Percentiles rank a stretch among this genome's conserved stretches.
Conservation (phyloP, 2,329 filamentous ascomycete genomes). For the Cercospora zeina region DNA sequence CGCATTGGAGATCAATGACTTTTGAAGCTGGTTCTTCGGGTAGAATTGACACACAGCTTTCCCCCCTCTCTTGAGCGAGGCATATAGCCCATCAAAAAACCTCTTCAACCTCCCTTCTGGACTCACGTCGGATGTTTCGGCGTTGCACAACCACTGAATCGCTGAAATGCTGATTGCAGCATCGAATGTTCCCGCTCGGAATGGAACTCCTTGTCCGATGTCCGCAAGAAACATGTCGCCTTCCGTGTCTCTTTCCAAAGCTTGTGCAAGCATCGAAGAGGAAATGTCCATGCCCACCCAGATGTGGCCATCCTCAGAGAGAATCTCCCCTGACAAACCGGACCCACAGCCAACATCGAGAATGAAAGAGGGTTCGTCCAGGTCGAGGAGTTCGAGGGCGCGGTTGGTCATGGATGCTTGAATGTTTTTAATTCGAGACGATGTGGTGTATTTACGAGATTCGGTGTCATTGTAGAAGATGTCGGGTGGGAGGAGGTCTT, state of each 20-base stretch:
- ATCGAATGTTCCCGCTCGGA: slow-evolving; percentile 88
- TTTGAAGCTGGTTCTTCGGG: slow-evolving; percentile 89
- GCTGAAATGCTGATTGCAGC: slow-evolving; percentile 93
- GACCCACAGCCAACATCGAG: slow-evolving; percentile 97
- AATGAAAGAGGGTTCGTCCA: slow-evolving; percentile 77
- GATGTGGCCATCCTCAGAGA: slow-evolving; percentile 83
- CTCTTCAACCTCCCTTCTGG: slow-evolving; percentile 74
- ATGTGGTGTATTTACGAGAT: slow-evolving; percentile 96
- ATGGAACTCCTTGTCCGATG: slow-evolving; percentile 92
- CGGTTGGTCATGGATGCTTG: slow-evolving; percentile 93
- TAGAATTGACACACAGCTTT: slow-evolving; percentile 97
- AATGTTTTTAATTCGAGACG: slow-evolving; percentile 91
- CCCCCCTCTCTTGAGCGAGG: slow-evolving; percentile 76
- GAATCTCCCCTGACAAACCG: slow-evolving; percentile 89
- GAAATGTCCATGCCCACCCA: slow-evolving; percentile 99
- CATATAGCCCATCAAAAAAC: slow-evolving; percentile 93
- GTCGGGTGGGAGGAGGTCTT: slow-evolving; percentile 92
- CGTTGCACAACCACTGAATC: slow-evolving; percentile 98
- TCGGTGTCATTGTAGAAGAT: slow-evolving; percentile 96
- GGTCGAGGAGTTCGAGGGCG: slow-evolving; percentile 85
- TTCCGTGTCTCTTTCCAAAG: slow-evolving; percentile 85
- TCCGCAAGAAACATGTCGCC: slow-evolving; percentile 93
- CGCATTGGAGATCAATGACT: slow-evolving; percentile 86
- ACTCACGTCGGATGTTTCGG: slow-evolving; percentile 81
- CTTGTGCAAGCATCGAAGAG: slow-evolving; percentile 93